Conservation (phyloP, 345 rosid genomes). For the Brassica rapa region DNA sequence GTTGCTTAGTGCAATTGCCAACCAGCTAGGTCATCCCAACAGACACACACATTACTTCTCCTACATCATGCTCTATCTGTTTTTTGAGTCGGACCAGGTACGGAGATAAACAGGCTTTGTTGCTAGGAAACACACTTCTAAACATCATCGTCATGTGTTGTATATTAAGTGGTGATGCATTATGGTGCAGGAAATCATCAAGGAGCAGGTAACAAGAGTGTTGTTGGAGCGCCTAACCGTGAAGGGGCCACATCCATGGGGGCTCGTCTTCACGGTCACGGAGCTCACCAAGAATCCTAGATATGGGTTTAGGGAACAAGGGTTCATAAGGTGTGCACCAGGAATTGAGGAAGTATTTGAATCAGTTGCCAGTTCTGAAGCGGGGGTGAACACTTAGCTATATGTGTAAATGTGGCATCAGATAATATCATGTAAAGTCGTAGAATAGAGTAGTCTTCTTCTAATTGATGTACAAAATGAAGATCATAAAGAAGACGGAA, state of each 20-base stretch:
- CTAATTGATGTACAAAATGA: not conserved
- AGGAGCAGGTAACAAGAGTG: conserved; percentile 97
- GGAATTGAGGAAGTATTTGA: conserved; percentile 87
- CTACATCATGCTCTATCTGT: conserved; percentile 77
- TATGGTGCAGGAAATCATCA: conserved; percentile 61
- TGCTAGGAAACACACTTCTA: too few species aligned
- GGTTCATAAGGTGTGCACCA: conserved; percentile 78
- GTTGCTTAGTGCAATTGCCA: conserved; percentile 85
- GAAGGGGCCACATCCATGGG: conserved; percentile 97
- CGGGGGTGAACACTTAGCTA: not conserved
- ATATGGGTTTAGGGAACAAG: conserved; percentile 77
- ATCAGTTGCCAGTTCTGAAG: conserved; percentile 65
- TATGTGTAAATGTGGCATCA: not conserved
- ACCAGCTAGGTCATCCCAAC: conserved; percentile 96
- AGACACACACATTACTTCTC: conserved; percentile 97
- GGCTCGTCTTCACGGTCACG: conserved; percentile 91
- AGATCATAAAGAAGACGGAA: not conserved
- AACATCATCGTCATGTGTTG: too few species aligned
- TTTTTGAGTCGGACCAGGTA: conserved; percentile 84
- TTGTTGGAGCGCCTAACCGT: conserved; percentile 91
- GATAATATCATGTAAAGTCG: not conserved
- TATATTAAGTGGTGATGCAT: not conserved
- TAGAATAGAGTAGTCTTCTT: not conserved
- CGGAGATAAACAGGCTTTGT: too few species aligned
- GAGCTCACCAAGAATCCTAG: conserved; percentile 96